Evolutionary conservation across 208 protist genomes (phyloP).

Genomic region (Crithidia acanthocephali): DNA sequence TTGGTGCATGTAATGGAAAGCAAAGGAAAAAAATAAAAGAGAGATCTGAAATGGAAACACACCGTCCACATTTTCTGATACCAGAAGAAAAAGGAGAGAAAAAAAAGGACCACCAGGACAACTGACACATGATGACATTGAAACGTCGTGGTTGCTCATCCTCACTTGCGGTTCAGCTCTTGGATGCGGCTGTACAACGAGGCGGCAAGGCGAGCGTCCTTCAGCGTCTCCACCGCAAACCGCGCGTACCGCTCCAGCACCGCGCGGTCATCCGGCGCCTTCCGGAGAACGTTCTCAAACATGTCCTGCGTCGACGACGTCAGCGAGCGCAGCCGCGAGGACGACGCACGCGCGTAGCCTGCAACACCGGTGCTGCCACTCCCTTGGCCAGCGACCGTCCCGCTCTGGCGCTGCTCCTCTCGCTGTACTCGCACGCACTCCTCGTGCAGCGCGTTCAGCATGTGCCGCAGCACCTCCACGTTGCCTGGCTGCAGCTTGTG

Average conservation of each 20-base stretch:
- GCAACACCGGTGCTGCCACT: neutral
- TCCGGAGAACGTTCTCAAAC: conserved; percentile 48
- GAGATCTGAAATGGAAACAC: neutral
- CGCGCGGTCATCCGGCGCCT: conserved; percentile 42
- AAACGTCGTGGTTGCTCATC: too few species aligned
- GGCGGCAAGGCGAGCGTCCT: conserved; percentile 49
- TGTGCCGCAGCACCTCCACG: conserved; percentile 54
- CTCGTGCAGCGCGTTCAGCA: conserved; percentile 52
- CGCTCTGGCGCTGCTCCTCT: conserved; percentile 33
- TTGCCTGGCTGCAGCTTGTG: conserved; percentile 61
- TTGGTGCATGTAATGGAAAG: conserved; percentile 15
- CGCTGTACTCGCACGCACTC: conserved; percentile 65
- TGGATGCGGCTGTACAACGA: conserved; percentile 48
- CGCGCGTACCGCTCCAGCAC: conserved; percentile 67
- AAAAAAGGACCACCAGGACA: too few species aligned
- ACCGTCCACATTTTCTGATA: neutral
- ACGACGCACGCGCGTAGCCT: neutral
- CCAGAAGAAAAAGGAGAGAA: too few species aligned
- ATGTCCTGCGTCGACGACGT: conserved; percentile 42
- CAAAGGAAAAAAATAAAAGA: conserved; percentile 13
- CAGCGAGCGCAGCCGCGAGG: conserved; percentile 43
- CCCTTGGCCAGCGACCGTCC: conserved; percentile 28
- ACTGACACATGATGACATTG: too few species aligned
- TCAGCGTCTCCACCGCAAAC: conserved; percentile 69
- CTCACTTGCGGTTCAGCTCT: conserved; percentile 33